These are phyloP conservation scores for Primulina tabacum DNA, from an alignment of 257 asterid species.

Conservation along the genomic window DNA sequence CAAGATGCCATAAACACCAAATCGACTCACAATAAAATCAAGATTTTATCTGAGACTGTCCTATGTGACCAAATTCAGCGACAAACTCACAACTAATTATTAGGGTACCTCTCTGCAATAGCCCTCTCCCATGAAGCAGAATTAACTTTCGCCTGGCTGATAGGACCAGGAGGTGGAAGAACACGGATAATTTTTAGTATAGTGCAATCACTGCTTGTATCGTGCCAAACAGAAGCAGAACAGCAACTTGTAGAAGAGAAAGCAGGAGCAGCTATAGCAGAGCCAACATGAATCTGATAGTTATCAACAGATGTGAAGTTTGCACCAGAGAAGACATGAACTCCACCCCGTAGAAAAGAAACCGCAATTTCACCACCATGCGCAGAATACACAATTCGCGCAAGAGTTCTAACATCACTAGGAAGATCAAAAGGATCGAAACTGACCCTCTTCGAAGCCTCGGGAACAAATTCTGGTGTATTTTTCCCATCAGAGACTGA, in stretches of 20 bases:
- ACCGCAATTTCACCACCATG: conserved; percentile 99
- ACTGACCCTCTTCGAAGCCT: conserved; percentile 55
- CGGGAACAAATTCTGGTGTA: conserved; percentile 54
- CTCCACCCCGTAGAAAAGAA: conserved; percentile 85
- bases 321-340: conserved; percentile 83
- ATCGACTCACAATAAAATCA: not conserved
- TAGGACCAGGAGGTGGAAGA: conserved; percentile 83
- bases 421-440: conserved; percentile 99
- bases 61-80: conserved; percentile 18
- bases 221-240: conserved; percentile 99
- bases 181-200: conserved; percentile 85
- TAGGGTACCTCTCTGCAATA: conserved; percentile 91
- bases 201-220: conserved; percentile 68
- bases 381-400: conserved; percentile 93
- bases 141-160: conserved; percentile 70
- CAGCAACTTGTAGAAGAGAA: conserved; percentile 99
- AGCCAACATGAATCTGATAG: conserved; percentile 84
- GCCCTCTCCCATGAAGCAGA: conserved; percentile 97
- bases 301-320: conserved; percentile 65
- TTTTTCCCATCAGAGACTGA: conserved; percentile 48
- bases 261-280: conserved; percentile 94
- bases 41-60: not conserved
- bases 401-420: conserved; percentile 93
- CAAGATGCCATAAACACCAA: conserved; percentile 16
- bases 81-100: conserved; percentile 21